Evolutionary conservation across 345 rosid genomes (phyloP), one percentile per base, ranked within the genome.

Genomic region (Erysimum cheiranthoides): DNA sequence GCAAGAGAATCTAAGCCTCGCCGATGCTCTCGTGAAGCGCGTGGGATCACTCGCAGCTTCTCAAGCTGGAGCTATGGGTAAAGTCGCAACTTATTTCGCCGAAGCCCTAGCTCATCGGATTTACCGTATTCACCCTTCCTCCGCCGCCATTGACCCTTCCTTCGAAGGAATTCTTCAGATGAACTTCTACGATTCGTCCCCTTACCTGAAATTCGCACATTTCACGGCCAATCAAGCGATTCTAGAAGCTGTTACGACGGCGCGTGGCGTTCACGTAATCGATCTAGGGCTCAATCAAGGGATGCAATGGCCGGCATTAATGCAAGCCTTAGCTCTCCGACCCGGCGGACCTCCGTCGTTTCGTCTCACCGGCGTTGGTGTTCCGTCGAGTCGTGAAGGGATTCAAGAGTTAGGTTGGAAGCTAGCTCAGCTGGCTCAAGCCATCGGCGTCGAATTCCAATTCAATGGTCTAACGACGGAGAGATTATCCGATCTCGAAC

Each of bases 211-310:
- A 80, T 91, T 91, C 83, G 93, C 98, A 2, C 98, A 93, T 78
- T 93, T 91, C 83, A 93, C 98, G 1, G 96, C 98, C 8, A 93
- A 93, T 58, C 98, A 93, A 42, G 98, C 98, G 9, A 91, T 93
- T 31, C 78, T 93, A 14, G 96, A 93, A 66, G 91, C 95, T 0
- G 82, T 89, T 27, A 83, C 85, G 47, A 88, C 87, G 69, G 86
- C 86, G 61, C 90, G 86, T 81, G 68, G 76, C 25, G 93, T 93
- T 32, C 95, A 93, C 88, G 96, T 93, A 14, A 82, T 93, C 12
- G 96, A 93, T 72, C 85, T 93, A 71, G 88, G 88, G 77, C 60
- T 93, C 69, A 84, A 80, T 86, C 96, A 93, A 78, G 96, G 98
- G 58, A 70, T 90, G 60, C 96, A 93, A 66, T 93, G 98, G 98